Evolutionary conservation across 805 yeast species (phyloP), one percentile per base, ranked within the genome.

Genomic region (Babjeviella inositovora): DNA sequence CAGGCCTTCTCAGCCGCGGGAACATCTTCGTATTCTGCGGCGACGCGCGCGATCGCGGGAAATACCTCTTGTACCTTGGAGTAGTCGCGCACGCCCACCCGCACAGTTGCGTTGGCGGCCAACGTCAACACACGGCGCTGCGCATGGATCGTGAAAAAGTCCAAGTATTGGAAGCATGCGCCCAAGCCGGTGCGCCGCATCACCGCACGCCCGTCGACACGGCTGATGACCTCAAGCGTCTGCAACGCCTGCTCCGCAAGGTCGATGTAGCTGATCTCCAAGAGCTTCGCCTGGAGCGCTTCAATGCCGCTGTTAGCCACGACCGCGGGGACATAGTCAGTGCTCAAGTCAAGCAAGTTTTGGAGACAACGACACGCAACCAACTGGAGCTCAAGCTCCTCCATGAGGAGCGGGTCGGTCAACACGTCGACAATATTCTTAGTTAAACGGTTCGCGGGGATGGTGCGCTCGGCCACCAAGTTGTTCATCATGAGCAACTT

Each of bases 241-340:
- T 74, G 85, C 19, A 84, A 47, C 0, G 84, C 82, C 45, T 85
- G 95, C 40, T 87, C 98, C 0, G 94, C 93, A 25, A 87, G 53
- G 41, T 87, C 98, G 25, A 87, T 85, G 39, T 68, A 85, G 25
- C 71, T 69, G 10, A 87, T 73, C 31, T 81, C 92, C 27, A 65
- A 38, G 17, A 90, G 45, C 30, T 76, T 77, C 5, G 57, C 50
- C 32, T 75, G 66, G 13, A 90, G 53, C 0, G 66, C 69, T 20
- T 69, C 72, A 6, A 84, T 61, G 1, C 73, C 75, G 18, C 75
- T 74, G 10, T 66, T 66, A 11, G 61, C 53, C 3, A 81, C 71
- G 3, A 81, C 71, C 17, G 59, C 63, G 24, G 62, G 59, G 5
- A 71, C 62, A 21, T 70, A 65, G 21, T 74, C 74, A 9, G 69